A percentile compares a stretch with the other conserved stretches of the same genome.
These are phyloP conservation scores for Thermomucor indicae-seudaticae DNA, from an alignment of 371 early-diverging fungal species.

Conservation along the genomic window DNA sequence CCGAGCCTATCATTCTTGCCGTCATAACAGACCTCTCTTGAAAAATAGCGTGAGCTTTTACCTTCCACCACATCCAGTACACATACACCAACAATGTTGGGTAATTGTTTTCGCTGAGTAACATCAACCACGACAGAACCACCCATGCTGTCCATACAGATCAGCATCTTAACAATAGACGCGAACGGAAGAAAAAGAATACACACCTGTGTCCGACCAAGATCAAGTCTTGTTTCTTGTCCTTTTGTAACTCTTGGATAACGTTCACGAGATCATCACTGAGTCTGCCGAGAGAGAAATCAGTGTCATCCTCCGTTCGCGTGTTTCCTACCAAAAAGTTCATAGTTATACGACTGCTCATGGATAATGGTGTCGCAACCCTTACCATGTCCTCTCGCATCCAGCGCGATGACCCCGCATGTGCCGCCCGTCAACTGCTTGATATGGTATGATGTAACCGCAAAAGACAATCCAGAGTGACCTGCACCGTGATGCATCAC, in stretches of 20 bases:
- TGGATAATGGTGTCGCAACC: neutral
- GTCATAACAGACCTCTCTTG: constrained; percentile 19
- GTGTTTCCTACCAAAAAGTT: constrained; percentile 45
- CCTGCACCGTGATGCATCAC: constrained; percentile 93
- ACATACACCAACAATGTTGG: constrained; percentile 66
- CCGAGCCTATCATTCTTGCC: constrained; percentile 37
- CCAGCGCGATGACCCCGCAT: constrained; percentile 62
- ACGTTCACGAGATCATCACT: constrained; percentile 57
- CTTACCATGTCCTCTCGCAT: constrained; percentile 84
- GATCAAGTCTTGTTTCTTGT: constrained; percentile 51
- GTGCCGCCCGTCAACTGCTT: constrained; percentile 28
- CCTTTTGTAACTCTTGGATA: constrained; percentile 27
- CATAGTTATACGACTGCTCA: neutral
- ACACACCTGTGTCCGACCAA: constrained; percentile 79
- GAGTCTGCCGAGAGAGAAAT: constrained; percentile 55
- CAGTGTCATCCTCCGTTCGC: constrained; percentile 41
- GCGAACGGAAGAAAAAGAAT: neutral
- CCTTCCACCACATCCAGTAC: constrained; percentile 94
- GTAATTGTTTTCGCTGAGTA: constrained; percentile 47
- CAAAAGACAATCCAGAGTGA: constrained; percentile 76
- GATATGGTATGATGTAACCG: constrained; percentile 55
- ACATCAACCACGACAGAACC: constrained; percentile 83
- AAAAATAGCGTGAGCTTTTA: constrained; percentile 8
- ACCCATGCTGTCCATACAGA: constrained; percentile 71
- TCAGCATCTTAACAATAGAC: constrained; percentile 1